Conservation (phyloP, 371 early-diverging fungal genomes). For the Lichtheimia hyalospora region DNA sequence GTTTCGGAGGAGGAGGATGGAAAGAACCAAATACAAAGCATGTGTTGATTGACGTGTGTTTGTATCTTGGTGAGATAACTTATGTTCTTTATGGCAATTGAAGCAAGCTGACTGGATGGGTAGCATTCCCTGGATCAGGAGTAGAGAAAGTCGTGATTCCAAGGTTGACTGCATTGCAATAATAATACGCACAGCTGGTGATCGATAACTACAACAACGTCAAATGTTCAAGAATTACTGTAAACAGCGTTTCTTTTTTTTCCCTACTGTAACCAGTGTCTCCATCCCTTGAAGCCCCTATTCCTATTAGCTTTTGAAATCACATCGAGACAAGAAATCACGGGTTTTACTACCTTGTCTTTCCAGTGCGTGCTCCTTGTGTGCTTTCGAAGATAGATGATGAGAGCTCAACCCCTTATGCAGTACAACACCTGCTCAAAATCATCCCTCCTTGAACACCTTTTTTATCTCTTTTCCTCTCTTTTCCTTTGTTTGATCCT, state of each 20-base stretch:
- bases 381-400: conserved; percentile 2
- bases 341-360: conserved; percentile 9
- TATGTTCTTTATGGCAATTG: no score
- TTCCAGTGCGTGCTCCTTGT: background rate
- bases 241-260: background rate
- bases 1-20: no score
- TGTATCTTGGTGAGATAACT: no score
- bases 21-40: no score
- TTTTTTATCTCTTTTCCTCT: conserved; percentile 2
- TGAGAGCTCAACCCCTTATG: conserved; percentile 1
- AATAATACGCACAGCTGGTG: background rate
- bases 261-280: background rate
- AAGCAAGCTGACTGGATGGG: no score
- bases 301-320: background rate
- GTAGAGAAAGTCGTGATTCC: no score
- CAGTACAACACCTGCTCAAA: conserved; percentile 7
- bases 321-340: background rate
- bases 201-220: background rate
- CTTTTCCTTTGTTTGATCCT: background rate
- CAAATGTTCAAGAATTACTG: background rate
- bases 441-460: background rate
- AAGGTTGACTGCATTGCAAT: no score
- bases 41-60: no score
- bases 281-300: background rate
- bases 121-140: no score